Evolutionary conservation across 2,329 filamentous ascomycete species (phyloP).

Genomic region (Albifimbria verrucaria): DNA sequence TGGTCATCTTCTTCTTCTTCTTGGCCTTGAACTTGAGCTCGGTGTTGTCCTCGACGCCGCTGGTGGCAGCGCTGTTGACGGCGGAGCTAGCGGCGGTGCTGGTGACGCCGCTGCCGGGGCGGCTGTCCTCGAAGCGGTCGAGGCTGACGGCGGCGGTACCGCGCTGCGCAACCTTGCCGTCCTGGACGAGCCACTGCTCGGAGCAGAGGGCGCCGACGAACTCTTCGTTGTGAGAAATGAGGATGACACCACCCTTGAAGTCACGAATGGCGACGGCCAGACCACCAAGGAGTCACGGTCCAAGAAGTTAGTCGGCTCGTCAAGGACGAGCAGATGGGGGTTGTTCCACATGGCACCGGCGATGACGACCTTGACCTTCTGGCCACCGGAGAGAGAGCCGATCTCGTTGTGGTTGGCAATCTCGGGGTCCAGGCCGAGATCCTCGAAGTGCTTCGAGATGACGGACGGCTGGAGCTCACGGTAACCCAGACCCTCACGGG

Average conservation of each 20-base stretch:
- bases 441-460: conserved; percentile 97
- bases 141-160: conserved; percentile 70
- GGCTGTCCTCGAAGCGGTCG: conserved; percentile 84
- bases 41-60: conserved; percentile 75
- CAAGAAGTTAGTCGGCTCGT: conserved; percentile 99
- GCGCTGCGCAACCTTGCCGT: conserved; percentile 82
- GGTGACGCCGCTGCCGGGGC: conserved; percentile 55
- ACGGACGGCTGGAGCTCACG: conserved; percentile 87
- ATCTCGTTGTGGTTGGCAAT: conserved; percentile 99
- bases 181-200: conserved; percentile 93
- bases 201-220: conserved; percentile 94
- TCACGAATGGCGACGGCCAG: conserved; percentile 97
- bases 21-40: conserved; percentile 82
- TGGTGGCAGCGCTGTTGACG: conserved; percentile 54
- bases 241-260: conserved; percentile 96
- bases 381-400: conserved; percentile 88
- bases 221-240: conserved; percentile 99
- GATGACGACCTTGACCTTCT: conserved; percentile 98
- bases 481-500: conserved; percentile 96
- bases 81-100: conserved; percentile 56
- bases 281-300: conserved; percentile 95
- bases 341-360: conserved; percentile 99
- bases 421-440: conserved; percentile 91
- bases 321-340: conserved; percentile 92
- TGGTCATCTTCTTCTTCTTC: conserved; percentile 99